Evolutionary conservation across 352 stramenopile species (phyloP).

Genomic region (Nothophytophthora sp.): DNA sequence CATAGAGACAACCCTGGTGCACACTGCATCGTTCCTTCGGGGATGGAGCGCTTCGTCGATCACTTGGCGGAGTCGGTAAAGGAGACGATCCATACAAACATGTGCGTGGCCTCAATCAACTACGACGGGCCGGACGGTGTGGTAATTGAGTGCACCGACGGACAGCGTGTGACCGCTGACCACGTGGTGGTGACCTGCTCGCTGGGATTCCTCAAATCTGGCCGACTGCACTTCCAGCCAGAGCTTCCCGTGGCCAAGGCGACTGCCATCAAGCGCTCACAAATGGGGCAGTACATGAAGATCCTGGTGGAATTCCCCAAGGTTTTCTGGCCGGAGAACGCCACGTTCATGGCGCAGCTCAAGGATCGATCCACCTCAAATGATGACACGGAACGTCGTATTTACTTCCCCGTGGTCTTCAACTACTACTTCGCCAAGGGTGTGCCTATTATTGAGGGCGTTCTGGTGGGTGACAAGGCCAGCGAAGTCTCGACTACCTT

Average conservation of each 20-base stretch:
- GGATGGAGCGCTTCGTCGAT: slow-evolving; percentile 57
- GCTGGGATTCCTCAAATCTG: slow-evolving; percentile 49
- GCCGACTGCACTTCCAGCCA: slow-evolving; percentile 49
- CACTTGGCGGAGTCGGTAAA: slow-evolving; percentile 28
- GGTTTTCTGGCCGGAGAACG: slow-evolving; percentile 58
- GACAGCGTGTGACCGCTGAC: slow-evolving; percentile 30
- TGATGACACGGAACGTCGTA: slow-evolving; percentile 12
- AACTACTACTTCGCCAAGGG: slow-evolving; percentile 61
- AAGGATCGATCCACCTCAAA: background rate
- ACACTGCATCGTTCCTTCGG: slow-evolving; percentile 48
- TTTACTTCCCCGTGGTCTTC: slow-evolving; percentile 61
- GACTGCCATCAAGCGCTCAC: slow-evolving; percentile 43
- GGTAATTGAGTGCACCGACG: slow-evolving; percentile 30
- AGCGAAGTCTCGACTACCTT: slow-evolving; percentile 37
- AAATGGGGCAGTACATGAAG: slow-evolving; percentile 80
- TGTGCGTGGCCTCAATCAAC: slow-evolving; percentile 28
- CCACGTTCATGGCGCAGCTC: slow-evolving; percentile 48
- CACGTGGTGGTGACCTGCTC: slow-evolving; percentile 57
- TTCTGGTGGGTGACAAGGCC: slow-evolving; percentile 50
- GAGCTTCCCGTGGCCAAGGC: slow-evolving; percentile 42
- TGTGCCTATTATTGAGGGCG: slow-evolving; percentile 53
- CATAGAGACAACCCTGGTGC: slow-evolving; percentile 46
- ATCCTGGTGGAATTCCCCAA: slow-evolving; percentile 65
- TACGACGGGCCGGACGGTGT: slow-evolving; percentile 27
- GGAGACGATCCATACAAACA: slow-evolving; percentile 33